These are phyloP conservation scores for Aspergillus brunneoviolaceus DNA, from an alignment of 2,329 filamentous ascomycete species.

Conservation along the genomic window DNA sequence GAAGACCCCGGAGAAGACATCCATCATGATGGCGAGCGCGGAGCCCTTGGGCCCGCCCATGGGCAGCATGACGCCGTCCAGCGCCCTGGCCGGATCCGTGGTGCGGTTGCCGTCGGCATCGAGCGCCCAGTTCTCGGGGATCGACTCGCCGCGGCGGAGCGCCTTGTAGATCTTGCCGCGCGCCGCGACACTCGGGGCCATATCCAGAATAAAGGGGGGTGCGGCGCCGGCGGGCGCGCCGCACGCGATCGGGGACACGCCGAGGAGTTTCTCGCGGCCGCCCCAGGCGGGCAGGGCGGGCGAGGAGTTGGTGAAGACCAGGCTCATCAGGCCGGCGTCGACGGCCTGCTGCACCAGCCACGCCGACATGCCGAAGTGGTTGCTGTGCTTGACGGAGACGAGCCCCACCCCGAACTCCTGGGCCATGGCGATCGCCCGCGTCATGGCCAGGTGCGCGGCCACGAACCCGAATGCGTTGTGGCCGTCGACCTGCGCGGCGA, in stretches of 20 bases:
- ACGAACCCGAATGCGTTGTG: conserved; percentile 75
- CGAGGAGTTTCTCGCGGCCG: conserved; percentile 66
- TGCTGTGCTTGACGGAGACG: conserved; percentile 72
- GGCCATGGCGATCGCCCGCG: conserved; percentile 65
- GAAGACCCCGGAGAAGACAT: conserved; percentile 76
- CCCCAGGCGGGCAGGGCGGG: conserved; percentile 72
- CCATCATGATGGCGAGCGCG: conserved; percentile 79
- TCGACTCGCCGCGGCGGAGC: conserved; percentile 42
- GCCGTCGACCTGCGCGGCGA: conserved; percentile 66
- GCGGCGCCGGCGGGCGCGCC: conserved; percentile 66
- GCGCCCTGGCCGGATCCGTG: conserved; percentile 67
- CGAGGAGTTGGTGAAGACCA: conserved; percentile 71
- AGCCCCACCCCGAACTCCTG: conserved; percentile 68
- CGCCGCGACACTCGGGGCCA: conserved; percentile 48
- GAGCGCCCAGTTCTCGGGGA: conserved; percentile 65
- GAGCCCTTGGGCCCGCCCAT: conserved; percentile 85
- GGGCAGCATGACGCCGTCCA: conserved; percentile 78
- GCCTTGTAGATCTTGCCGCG: conserved; percentile 50
- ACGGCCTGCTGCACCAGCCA: conserved; percentile 78
- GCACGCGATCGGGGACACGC: conserved; percentile 70
- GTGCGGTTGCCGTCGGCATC: conserved; percentile 69
- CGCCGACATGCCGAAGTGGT: conserved; percentile 81
- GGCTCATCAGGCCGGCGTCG: conserved; percentile 67
- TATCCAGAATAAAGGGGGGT: conserved; percentile 58
- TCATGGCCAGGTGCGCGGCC: conserved; percentile 66